A percentile compares a stretch with the other conserved stretches of the same genome.
phyloP scores from a whole-genome alignment of 768 basidiomycete species.

The Obba rivulosa region DNA sequence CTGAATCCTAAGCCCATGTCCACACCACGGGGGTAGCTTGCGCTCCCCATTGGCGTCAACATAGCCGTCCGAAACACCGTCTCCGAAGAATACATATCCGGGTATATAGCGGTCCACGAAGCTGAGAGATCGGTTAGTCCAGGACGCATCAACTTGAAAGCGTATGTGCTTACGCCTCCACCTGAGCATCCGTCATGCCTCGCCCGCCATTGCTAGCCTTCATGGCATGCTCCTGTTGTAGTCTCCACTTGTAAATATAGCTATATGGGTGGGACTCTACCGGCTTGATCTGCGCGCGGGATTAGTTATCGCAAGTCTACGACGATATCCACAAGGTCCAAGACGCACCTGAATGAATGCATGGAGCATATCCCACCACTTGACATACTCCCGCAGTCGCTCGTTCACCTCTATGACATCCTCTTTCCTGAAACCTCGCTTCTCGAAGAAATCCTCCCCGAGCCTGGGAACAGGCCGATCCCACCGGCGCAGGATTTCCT shows the following conservation, averaged over 20 bases:
- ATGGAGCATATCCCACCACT: conserved; percentile 69
- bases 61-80: conserved; percentile 40
- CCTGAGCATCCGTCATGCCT: conserved; percentile 85
- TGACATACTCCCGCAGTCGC: conserved; percentile 50
- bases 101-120: conserved; percentile 95
- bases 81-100: conserved; percentile 83
- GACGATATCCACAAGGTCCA: neutral
- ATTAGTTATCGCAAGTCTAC: neutral
- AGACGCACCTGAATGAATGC: conserved; percentile 67
- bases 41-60: conserved; percentile 10
- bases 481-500: conserved; percentile 54
- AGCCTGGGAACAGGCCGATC: conserved; percentile 27
- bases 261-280: conserved; percentile 31
- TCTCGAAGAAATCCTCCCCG: conserved; percentile 26
- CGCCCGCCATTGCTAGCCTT: conserved; percentile 76
- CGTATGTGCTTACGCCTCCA: conserved; percentile 37
- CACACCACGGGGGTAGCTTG: conserved; percentile 36
- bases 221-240: conserved; percentile 89
- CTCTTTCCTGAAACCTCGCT: conserved; percentile 36
- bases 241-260: conserved; percentile 81
- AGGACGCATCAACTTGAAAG: neutral
- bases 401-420: conserved; percentile 64
- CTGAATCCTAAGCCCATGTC: conserved; percentile 44
- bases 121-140: conserved; percentile 28
- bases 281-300: conserved; percentile 31